These are phyloP conservation scores for Triglochin maritima DNA, from an alignment of 106 monocot genomes.

Conservation along the genomic window DNA sequence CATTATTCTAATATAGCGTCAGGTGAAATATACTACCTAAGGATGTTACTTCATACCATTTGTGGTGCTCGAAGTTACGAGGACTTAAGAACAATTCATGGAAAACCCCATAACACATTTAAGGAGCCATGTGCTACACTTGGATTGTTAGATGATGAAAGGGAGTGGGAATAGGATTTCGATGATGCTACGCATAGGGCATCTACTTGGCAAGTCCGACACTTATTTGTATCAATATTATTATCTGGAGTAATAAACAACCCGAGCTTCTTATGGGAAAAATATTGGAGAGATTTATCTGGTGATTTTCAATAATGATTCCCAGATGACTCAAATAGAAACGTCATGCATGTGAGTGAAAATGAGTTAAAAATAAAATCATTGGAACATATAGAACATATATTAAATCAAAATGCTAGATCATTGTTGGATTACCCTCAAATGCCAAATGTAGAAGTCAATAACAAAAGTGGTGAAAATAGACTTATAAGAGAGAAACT, in stretches of 20 bases:
- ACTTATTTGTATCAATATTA: constrained; percentile 1
- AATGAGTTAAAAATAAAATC: neutral
- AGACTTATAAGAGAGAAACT: neutral
- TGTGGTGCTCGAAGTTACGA: neutral
- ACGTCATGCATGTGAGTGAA: neutral
- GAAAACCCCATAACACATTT: neutral
- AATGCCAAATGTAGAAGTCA: neutral
- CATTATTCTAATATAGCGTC: neutral
- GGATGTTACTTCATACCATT: neutral
- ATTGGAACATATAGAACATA: neutral
- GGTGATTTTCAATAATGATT: neutral
- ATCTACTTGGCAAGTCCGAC: neutral
- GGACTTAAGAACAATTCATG: neutral
- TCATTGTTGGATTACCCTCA: neutral
- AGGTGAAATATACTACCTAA: neutral
- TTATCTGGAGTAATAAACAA: neutral
- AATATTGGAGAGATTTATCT: neutral
- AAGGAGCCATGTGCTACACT: neutral
- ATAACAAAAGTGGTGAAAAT: neutral
- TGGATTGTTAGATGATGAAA: constrained; percentile 4
- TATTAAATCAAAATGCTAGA: neutral
- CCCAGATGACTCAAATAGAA: neutral
- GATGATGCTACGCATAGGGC: neutral
- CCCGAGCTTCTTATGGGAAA: neutral
- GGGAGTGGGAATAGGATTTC: neutral